Base-by-base conservation (phyloP, 306 rosid species). In the Ammopiptanthus mongolicus region DNA sequence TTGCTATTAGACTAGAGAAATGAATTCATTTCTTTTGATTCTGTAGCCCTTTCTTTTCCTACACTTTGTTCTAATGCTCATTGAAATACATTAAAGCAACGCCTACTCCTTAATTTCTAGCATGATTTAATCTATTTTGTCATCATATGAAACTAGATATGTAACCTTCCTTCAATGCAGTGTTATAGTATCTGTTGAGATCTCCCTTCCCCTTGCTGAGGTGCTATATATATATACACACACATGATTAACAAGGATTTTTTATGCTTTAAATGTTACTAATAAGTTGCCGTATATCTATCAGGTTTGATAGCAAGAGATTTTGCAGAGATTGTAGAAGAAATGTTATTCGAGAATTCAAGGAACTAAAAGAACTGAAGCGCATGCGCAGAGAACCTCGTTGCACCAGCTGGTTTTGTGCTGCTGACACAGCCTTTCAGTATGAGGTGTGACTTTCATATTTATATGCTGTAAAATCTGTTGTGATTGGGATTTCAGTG, bases 271-370 rank as follows among this genome's bases (percentile, higher is more conserved):
- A 42, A 18, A 17, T 57, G 78, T 83, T 64, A 65, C 75, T 78
- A 84, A 75, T 36, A 70, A 62, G 69, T 62, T 78, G 29, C 53
- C 59, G 69, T 81, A 78, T 74, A 31, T 83, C 73, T 70, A 15
- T 70, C 91, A 96, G 99, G 92, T 96, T 96, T 86, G 99, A 96
- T 74, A 96, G 98, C 98, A 96, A 96, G 93, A 96, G 99, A 76
- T 96, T 96, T 83, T 96, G 99, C 82, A 81, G 99, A 92, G 98
- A 96, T 72, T 96, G 99, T 86, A 90, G 99, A 85, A 90, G 97
- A 82, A 96, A 96, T 85, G 99, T 96, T 44, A 92, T 96, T 77
- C 88, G 99, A 29, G 98, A 96, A 83, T 96, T 96, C 92, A 96
- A 92, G 89, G 99, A 92, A 80, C 92, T 96, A 29, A 96, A 92